Percentiles rank a stretch among this genome's conserved stretches.
Conservation (phyloP, 2,329 filamentous ascomycete genomes). For the Dactylellina leptospora region DNA sequence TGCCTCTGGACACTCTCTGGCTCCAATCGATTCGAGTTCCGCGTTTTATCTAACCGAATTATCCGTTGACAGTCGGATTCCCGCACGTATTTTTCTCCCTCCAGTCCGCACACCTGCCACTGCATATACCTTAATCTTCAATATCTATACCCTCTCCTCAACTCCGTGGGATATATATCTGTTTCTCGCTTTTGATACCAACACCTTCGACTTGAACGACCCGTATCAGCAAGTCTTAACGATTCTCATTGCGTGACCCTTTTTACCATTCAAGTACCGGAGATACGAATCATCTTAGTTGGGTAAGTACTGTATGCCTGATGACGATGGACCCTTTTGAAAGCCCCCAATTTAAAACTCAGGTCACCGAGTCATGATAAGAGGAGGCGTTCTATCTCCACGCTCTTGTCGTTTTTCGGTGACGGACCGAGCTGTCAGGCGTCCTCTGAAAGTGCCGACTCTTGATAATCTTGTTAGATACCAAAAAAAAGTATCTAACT, state of each 20-base stretch:
- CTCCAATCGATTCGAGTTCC: slow-evolving; percentile 48
- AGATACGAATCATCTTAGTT: slow-evolving; percentile 34
- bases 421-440: slow-evolving; percentile 49
- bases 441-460: slow-evolving; percentile 13
- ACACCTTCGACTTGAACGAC: slow-evolving; percentile 31
- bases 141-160: slow-evolving; percentile 48
- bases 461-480: too few relatives aligned
- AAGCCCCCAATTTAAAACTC: slow-evolving; percentile 1
- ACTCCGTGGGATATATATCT: slow-evolving; percentile 51
- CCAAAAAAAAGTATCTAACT: background rate
- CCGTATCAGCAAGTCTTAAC: slow-evolving; percentile 47
- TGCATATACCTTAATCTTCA: slow-evolving; percentile 52
- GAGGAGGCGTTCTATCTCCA: slow-evolving; percentile 33
- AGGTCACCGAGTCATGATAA: slow-evolving; percentile 29
- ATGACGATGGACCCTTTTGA: slow-evolving; percentile 25
- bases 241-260: slow-evolving; percentile 47
- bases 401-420: slow-evolving; percentile 24
- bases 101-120: slow-evolving; percentile 39
- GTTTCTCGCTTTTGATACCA: slow-evolving; percentile 41
- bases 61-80: slow-evolving; percentile 48
- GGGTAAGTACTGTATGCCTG: slow-evolving; percentile 36
- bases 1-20: slow-evolving; percentile 26
- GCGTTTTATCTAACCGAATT: slow-evolving; percentile 53
- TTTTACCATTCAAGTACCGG: slow-evolving; percentile 7
- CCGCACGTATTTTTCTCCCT: slow-evolving; percentile 46